These are phyloP conservation scores for Micromonas commoda DNA, from an alignment of 139 green algal genomes.

Conservation along the genomic window DNA sequence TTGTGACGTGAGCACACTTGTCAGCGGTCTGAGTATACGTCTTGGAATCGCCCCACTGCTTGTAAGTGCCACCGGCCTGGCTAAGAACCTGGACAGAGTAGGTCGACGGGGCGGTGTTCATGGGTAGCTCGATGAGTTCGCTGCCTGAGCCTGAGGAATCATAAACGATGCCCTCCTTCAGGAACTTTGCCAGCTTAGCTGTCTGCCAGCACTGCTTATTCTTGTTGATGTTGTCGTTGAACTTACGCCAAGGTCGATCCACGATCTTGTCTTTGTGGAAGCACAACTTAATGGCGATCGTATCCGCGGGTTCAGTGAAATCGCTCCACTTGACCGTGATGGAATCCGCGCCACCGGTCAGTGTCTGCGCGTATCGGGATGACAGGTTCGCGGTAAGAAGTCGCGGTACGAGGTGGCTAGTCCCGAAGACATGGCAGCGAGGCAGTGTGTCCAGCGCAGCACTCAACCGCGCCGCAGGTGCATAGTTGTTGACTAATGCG, in stretches of 20 bases:
- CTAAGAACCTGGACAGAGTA: slow-evolving; percentile 13
- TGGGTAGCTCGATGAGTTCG: neutral
- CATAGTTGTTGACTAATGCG: no score
- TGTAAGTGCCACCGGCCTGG: neutral
- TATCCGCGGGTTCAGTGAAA: neutral
- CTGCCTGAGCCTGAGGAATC: neutral
- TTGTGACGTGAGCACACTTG: neutral
- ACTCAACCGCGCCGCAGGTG: no score
- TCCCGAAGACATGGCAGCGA: neutral
- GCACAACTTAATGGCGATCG: slow-evolving; percentile 19
- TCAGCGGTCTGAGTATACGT: no score
- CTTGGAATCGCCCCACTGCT: neutral
- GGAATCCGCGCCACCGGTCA: neutral
- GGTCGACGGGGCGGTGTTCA: neutral
- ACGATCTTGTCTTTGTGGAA: slow-evolving; percentile 1
- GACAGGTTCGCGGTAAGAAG: no score
- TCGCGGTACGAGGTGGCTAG: neutral
- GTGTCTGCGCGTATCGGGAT: neutral
- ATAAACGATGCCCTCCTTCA: neutral
- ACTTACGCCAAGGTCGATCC: slow-evolving; percentile 7
- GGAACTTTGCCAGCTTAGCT: neutral
- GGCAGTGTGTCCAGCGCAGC: neutral
- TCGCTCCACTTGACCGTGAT: slow-evolving; percentile 4
- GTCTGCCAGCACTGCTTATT: slow-evolving; percentile 28
- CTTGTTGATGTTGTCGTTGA: slow-evolving; percentile 10